Base-by-base conservation (phyloP, 2,329 filamentous ascomycete species). In the Madurella fahalii region DNA sequence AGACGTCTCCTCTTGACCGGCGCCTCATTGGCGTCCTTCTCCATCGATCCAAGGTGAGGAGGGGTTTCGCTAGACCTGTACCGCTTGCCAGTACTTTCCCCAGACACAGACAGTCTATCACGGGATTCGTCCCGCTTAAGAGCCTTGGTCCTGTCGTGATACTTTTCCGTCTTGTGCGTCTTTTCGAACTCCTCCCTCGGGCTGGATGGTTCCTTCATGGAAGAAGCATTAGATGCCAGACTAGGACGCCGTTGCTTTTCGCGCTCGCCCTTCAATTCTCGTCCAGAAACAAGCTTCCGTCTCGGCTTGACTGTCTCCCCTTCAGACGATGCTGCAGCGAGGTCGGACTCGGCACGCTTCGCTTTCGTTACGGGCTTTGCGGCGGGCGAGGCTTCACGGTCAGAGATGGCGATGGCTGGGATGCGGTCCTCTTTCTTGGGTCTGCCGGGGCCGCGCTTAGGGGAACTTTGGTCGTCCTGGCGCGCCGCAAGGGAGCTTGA, bases 271-370 rank as follows among this genome's bases (percentile, higher is more conserved):
- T 82, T 81, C 40, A 85, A 68, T 53, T 86, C 83, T 49, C 78
- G 79, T 37, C 83, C 83, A 1, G 83, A 86, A 17, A 86, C 75
- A 11, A 87, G 74, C 64, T 85, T 87, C 40, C 82, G 75, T 20
- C 83, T 72, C 2, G 83, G 82, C 64, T 85, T 86, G 18, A 74
- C 67, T 9, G 78, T 68, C 64, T 84, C 82, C 2, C 77, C 82
- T 63, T 80, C 80, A 34, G 81, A 84, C 0, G 79, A 82, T 7
- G 74, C 70, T 2, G 71, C 74, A 13, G 76, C 73, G 20, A 74
- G 58, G 46, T 86, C 83, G 0, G 79, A 74, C 49, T 86, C 83
- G 1, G 74, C 67, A 45, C 77, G 76, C 60, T 78, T 82, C 5
- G 74, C 63, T 63, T 81, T 84, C 41, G 68, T 58, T 12, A 72